These are phyloP conservation scores for Gnaphalium uliginosum DNA, from an alignment of 129 eudicot genomes.

Conservation along the genomic window DNA sequence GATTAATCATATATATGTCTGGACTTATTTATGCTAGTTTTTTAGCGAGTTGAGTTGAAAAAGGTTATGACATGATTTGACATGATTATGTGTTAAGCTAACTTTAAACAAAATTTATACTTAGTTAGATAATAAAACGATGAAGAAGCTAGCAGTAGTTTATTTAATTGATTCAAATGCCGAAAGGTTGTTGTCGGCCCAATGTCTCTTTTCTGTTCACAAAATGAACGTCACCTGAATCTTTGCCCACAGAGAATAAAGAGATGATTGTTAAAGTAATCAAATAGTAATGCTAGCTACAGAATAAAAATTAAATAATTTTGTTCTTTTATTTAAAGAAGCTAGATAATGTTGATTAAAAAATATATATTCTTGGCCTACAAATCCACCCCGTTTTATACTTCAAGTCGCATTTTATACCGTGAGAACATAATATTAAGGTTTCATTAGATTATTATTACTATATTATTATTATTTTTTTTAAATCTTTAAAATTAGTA, in stretches of 20 bases:
- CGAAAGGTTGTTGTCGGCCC: constrained; percentile 48
- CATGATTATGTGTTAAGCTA: no score
- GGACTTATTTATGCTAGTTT: no score
- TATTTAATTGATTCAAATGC: constrained; percentile 33
- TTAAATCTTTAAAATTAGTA: no score
- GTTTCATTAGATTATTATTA: no score
- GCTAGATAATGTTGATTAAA: constrained; percentile 5
- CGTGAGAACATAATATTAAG: no score
- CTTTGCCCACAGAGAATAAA: constrained; percentile 33
- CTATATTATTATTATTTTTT: no score
- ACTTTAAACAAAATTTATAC: no score
- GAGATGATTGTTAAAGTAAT: constrained; percentile 8
- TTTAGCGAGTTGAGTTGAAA: no score
- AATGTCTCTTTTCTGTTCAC: constrained; percentile 26
- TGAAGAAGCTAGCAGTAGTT: constrained; percentile 3
- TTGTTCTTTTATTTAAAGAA: neutral
- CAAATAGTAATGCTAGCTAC: neutral
- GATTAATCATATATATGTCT: no score
- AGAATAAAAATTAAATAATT: neutral
- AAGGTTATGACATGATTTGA: no score
- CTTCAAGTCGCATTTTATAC: neutral
- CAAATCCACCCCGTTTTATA: neutral
- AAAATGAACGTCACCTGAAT: constrained; percentile 31
- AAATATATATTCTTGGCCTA: neutral
- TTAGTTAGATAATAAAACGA: no score